phyloP scores from a whole-genome alignment of 2,329 filamentous ascomycete species.

The Curvularia lunata region DNA sequence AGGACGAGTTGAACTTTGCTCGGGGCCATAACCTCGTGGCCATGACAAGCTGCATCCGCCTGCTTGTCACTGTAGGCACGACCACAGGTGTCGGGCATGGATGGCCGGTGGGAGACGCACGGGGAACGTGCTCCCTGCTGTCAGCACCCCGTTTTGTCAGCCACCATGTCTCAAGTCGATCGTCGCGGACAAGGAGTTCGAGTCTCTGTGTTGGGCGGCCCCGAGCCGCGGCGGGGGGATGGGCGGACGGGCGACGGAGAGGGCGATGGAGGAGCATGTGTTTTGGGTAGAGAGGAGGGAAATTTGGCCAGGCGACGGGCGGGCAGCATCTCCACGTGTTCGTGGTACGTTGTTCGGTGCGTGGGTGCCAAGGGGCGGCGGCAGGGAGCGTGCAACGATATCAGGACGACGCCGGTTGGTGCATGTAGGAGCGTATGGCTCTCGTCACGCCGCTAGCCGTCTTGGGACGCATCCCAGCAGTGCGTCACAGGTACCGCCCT shows the following conservation, averaged over 20 bases:
- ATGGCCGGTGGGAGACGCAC: slow-evolving; percentile 11
- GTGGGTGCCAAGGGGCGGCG: background rate
- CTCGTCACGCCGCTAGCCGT: slow-evolving; percentile 20
- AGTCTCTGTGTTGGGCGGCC: background rate
- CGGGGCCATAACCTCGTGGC: slow-evolving; percentile 9
- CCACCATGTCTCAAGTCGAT: slow-evolving; percentile 18
- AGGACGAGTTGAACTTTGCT: slow-evolving; percentile 4
- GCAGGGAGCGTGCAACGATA: slow-evolving; percentile 17
- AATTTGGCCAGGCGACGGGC: background rate
- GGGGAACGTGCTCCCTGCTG: slow-evolving; percentile 21
- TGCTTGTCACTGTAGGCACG: background rate
- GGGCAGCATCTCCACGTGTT: slow-evolving; percentile 4
- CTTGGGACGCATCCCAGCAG: slow-evolving; percentile 20
- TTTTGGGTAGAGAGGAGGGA: background rate
- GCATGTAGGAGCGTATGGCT: background rate
- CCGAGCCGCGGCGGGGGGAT: background rate
- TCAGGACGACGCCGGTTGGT: slow-evolving; percentile 10
- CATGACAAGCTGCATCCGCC: slow-evolving; percentile 18
- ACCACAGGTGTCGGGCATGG: slow-evolving; percentile 3
- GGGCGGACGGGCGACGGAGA: no score
- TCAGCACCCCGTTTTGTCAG: slow-evolving; percentile 23
- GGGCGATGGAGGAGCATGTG: background rate
- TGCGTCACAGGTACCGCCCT: slow-evolving; percentile 45
- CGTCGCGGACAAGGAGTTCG: slow-evolving; percentile 2
- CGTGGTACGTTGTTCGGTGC: background rate